Conservation (phyloP, 1,284 basidiomycete species). For the Fereydounia khargensis region DNA sequence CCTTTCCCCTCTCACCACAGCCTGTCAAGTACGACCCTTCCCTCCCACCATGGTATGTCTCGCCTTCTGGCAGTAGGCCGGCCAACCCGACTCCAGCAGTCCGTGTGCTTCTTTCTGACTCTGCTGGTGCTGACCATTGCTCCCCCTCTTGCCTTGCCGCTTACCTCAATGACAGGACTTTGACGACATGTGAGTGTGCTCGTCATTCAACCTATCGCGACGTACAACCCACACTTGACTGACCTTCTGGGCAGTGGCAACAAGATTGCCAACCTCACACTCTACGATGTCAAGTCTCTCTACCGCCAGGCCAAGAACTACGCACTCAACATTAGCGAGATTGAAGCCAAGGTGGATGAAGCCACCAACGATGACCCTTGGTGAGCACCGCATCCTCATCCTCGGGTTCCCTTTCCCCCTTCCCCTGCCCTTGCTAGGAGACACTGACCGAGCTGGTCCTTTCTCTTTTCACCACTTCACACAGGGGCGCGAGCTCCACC, state of each 20-base stretch:
- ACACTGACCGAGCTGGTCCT: no score
- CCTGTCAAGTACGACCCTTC: no score
- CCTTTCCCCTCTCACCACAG: not conserved
- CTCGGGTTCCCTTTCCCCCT: no score
- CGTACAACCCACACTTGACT: constrained; percentile 6
- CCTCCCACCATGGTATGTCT: not conserved
- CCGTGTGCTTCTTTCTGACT: not conserved
- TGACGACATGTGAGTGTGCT: constrained; percentile 1
- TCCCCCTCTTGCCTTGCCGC: constrained; percentile 68
- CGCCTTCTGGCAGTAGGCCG: no score
- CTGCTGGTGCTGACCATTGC: not conserved
- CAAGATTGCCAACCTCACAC: constrained; percentile 53
- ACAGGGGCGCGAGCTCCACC: constrained; percentile 93
- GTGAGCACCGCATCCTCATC: constrained; percentile 63
- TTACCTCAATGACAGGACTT: constrained; percentile 72
- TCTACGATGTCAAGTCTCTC: constrained; percentile 54
- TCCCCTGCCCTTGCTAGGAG: no score
- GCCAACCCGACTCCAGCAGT: no score
- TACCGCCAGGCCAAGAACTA: constrained; percentile 56
- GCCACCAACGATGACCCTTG: constrained; percentile 98
- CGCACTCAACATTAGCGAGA: constrained; percentile 92
- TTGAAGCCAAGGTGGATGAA: constrained; percentile 94
- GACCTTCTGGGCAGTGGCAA: constrained; percentile 38
- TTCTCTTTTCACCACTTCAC: no score
- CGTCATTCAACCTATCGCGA: not conserved